Conservation (phyloP, 192 early-diverging fungal species). For the Geranomyces variabilis region DNA sequence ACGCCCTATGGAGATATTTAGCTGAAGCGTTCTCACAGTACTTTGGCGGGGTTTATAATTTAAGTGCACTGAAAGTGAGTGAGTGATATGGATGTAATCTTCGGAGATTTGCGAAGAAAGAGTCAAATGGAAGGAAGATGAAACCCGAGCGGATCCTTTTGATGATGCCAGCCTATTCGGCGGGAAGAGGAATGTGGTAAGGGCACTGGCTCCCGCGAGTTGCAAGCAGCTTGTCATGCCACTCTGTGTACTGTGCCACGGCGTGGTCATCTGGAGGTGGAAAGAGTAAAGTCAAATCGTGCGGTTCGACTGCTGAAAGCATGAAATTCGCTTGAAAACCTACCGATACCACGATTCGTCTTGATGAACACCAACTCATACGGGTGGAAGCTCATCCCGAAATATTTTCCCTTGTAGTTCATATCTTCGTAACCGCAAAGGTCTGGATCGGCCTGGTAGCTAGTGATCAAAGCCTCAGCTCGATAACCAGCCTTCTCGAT, state of each 20-base stretch:
- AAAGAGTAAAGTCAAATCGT: conserved; percentile 1
- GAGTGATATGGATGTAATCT: too few species aligned
- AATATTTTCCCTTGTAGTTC: conserved; percentile 14
- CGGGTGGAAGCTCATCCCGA: conserved; percentile 13
- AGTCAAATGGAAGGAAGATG: too few species aligned
- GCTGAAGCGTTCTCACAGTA: too few species aligned
- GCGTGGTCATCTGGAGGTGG: conserved; percentile 9
- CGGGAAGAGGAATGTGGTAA: conserved; percentile 1
- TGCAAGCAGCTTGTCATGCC: conserved; percentile 9
- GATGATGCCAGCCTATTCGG: too few species aligned
- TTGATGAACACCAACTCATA: conserved; percentile 25
- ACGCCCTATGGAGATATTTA: too few species aligned
- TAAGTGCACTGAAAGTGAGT: too few species aligned
- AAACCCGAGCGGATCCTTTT: too few species aligned
- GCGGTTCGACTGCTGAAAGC: neutral
- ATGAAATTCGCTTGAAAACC: neutral
- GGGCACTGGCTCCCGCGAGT: neutral
- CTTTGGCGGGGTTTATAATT: too few species aligned
- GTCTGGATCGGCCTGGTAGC: neutral
- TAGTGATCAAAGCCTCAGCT: neutral
- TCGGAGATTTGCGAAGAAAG: too few species aligned
- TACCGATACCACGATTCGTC: conserved; percentile 18
- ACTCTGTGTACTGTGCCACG: conserved; percentile 16
- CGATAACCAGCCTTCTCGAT: neutral
- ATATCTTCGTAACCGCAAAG: conserved; percentile 1